A percentile compares a stretch with the other conserved stretches of the same genome.
Evolutionary conservation across 331 rosid species (phyloP).

Genomic region (Ulmus americana): DNA sequence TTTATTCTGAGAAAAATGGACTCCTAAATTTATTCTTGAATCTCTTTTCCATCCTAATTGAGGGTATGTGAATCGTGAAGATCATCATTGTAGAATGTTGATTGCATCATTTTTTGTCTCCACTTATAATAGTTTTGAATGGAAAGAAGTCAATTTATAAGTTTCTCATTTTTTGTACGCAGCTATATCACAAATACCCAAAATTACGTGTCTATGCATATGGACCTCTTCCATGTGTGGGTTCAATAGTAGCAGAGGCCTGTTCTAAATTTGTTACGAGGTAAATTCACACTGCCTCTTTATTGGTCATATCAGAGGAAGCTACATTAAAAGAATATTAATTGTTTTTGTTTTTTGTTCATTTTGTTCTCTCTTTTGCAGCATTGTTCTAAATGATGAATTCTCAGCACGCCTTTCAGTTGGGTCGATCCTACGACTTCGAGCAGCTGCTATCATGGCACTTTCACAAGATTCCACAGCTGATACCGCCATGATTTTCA

Average conservation of each 20-base stretch:
- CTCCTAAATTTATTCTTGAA: too few relatives aligned
- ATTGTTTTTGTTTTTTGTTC: constrained; percentile 9
- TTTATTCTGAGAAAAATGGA: too few relatives aligned
- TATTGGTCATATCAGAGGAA: background rate
- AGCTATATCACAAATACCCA: constrained; percentile 62
- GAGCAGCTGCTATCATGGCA: constrained; percentile 76
- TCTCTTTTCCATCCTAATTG: background rate
- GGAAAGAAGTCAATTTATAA: constrained; percentile 6
- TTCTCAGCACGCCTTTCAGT: constrained; percentile 79
- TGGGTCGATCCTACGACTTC: constrained; percentile 73
- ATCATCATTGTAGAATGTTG: background rate
- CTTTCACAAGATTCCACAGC: constrained; percentile 63
- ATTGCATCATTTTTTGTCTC: constrained; percentile 1
- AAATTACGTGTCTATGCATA: constrained; percentile 79
- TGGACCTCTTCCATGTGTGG: constrained; percentile 94
- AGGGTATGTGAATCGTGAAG: background rate
- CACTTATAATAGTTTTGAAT: constrained; percentile 1
- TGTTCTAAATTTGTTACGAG: constrained; percentile 81
- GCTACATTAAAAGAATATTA: background rate
- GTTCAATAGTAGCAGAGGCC: constrained; percentile 67
- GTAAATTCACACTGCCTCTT: constrained; percentile 30
- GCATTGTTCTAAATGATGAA: constrained; percentile 69
- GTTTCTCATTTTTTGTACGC: constrained; percentile 26
- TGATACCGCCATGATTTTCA: constrained; percentile 49
- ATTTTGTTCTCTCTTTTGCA: constrained; percentile 32